These are phyloP conservation scores for Polytolypa hystricis DNA, from an alignment of 2,329 filamentous ascomycete genomes.

Conservation along the genomic window DNA sequence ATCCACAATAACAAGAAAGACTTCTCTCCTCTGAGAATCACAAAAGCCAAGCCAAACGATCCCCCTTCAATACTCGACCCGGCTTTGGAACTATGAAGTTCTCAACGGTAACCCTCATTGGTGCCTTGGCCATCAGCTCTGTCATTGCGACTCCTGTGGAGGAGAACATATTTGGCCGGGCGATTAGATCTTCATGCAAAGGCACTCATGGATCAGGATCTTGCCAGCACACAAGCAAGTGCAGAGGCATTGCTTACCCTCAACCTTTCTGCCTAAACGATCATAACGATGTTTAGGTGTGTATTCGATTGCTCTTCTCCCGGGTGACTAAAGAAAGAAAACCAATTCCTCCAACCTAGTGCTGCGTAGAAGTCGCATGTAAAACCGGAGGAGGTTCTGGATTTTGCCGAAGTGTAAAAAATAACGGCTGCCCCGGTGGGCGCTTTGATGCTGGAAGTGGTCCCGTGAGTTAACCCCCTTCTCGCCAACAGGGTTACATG, in stretches of 20 bases:
- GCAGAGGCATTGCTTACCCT: conserved; percentile 4
- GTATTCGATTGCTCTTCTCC: not conserved
- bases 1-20: too few species aligned
- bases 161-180: conserved; percentile 4
- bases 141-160: conserved; percentile 3
- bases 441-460: not conserved
- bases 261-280: conserved; percentile 4
- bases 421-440: conserved; percentile 1
- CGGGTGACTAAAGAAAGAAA: not conserved
- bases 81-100: not conserved
- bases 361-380: conserved; percentile 7
- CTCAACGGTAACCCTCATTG: not conserved
- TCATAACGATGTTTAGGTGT: conserved; percentile 2
- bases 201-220: conserved; percentile 3
- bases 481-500: too few species aligned
- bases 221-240: conserved; percentile 5
- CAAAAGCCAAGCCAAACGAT: too few species aligned
- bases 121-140: not conserved
- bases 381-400: conserved; percentile 1
- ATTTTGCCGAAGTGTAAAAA: conserved; percentile 1
- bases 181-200: conserved; percentile 3
- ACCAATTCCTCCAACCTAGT: conserved; percentile 1
- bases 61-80: not conserved
- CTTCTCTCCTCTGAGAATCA: too few species aligned
- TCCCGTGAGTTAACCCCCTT: not conserved